Percentiles rank a stretch among this genome's conserved stretches.
These are phyloP conservation scores for Aspergillus carbonarius DNA, from an alignment of 2,329 filamentous ascomycete species.

Conservation along the genomic window DNA sequence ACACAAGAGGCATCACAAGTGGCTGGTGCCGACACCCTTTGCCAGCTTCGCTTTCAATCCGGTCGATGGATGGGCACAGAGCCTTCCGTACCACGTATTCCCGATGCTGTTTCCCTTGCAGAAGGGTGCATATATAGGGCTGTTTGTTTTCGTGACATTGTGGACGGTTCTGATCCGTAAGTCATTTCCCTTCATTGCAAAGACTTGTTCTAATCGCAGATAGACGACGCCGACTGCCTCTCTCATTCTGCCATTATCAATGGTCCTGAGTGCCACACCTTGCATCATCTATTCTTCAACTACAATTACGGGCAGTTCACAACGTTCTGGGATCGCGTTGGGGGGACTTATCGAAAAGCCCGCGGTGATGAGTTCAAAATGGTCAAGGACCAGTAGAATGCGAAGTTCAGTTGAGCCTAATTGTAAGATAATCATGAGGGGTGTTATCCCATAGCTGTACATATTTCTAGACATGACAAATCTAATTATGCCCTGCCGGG, in stretches of 20 bases:
- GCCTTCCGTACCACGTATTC: conserved; percentile 87
- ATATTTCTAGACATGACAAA: not conserved
- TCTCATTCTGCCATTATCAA: conserved; percentile 85
- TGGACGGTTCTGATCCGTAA: conserved; percentile 86
- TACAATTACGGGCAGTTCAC: conserved; percentile 97
- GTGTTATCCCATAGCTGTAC: not conserved
- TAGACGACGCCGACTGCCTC: conserved; percentile 85
- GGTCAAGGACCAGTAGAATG: conserved; percentile 7
- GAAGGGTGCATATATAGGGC: conserved; percentile 78
- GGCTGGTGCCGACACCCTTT: conserved; percentile 95
- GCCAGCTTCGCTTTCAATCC: conserved; percentile 94
- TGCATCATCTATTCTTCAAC: conserved; percentile 86
- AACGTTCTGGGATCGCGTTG: conserved; percentile 85
- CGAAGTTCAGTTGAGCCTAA: not conserved
- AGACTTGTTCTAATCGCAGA: not conserved
- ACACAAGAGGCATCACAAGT: conserved; percentile 98
- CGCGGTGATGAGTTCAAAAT: conserved; percentile 14
- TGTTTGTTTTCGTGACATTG: conserved; percentile 90
- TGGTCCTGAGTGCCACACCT: conserved; percentile 90
- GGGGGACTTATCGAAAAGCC: conserved; percentile 58
- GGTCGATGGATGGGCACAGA: conserved; percentile 83
- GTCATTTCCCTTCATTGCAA: conserved; percentile 6
- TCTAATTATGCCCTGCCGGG: not conserved
- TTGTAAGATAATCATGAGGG: not conserved
- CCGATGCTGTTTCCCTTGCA: conserved; percentile 89